Evolutionary conservation across 768 basidiomycete genomes (phyloP).

Genomic region (Rhodotorula graminis): DNA sequence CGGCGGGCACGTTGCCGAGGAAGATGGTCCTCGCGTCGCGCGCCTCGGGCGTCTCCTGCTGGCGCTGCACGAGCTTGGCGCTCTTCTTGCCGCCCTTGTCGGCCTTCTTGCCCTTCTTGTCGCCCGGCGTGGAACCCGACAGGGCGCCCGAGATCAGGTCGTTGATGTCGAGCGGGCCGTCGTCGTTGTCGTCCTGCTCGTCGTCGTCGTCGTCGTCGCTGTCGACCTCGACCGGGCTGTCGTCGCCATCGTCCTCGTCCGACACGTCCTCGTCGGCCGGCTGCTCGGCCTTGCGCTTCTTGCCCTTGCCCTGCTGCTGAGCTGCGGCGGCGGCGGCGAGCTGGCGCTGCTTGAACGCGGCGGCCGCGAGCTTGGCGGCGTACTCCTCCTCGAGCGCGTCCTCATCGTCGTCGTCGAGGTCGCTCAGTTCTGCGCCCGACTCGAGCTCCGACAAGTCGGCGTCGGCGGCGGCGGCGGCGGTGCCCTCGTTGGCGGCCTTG

Average conservation of each 20-base stretch:
- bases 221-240: constrained; percentile 38
- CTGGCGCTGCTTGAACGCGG: constrained; percentile 33
- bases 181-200: constrained; percentile 44
- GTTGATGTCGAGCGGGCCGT: constrained; percentile 41
- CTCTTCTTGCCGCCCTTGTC: constrained; percentile 42
- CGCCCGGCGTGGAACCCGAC: constrained; percentile 42
- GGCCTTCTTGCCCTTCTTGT: constrained; percentile 43
- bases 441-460: constrained; percentile 25
- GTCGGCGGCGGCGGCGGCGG: constrained; percentile 21
- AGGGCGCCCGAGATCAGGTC: constrained; percentile 20
- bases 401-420: constrained; percentile 12
- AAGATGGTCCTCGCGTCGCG: constrained; percentile 82
- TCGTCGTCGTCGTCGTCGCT: constrained; percentile 45
- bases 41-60: constrained; percentile 62
- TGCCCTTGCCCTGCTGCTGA: constrained; percentile 23
- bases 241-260: constrained; percentile 44
- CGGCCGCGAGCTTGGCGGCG: constrained; percentile 23
- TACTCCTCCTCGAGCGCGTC: constrained; percentile 39
- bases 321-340: constrained; percentile 5
- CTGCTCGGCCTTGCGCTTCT: constrained; percentile 36
- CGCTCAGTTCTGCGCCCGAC: constrained; percentile 28
- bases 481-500: constrained; percentile 5
- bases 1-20: constrained; percentile 77
- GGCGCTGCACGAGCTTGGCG: constrained; percentile 39
- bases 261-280: constrained; percentile 45